These are phyloP conservation scores for Fraxinus sp. DNA, from an alignment of 305 asterid genomes.

Conservation along the genomic window DNA sequence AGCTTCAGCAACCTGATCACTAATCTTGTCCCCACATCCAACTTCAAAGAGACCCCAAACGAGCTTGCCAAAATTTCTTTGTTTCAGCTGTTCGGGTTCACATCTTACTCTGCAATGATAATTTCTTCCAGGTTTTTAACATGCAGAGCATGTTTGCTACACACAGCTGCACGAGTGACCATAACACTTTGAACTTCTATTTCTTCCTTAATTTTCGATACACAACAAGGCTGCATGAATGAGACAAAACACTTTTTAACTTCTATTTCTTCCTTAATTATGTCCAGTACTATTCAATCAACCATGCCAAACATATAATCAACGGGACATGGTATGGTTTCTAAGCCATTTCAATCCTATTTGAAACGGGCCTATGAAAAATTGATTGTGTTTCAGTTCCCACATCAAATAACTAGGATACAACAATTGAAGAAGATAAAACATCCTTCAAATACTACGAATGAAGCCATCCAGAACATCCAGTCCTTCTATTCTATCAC, in stretches of 20 bases:
- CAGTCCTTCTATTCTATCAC: constrained; percentile 21
- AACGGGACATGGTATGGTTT: not conserved
- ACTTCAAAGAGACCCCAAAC: not conserved
- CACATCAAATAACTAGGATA: constrained; percentile 36
- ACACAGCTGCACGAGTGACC: not conserved
- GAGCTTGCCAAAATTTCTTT: not conserved
- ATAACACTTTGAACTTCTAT: not conserved
- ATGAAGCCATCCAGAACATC: constrained; percentile 13
- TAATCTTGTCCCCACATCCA: not conserved
- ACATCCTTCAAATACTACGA: constrained; percentile 34
- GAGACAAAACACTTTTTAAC: no score
- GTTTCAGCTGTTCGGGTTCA: not conserved
- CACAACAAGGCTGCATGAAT: no score
- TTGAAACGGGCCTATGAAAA: constrained; percentile 34
- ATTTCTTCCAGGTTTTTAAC: not conserved
- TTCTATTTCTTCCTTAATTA: no score
- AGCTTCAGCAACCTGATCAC: not conserved
- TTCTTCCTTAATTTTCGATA: no score
- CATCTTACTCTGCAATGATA: not conserved
- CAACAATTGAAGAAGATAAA: constrained; percentile 36
- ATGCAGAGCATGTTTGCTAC: not conserved
- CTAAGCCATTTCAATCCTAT: not conserved
- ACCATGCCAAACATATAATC: not conserved
- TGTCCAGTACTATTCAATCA: not conserved
- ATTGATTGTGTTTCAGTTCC: constrained; percentile 33